Evolutionary conservation across 257 asterid species (phyloP).

Genomic region (Fraxinus pennsylvanica): DNA sequence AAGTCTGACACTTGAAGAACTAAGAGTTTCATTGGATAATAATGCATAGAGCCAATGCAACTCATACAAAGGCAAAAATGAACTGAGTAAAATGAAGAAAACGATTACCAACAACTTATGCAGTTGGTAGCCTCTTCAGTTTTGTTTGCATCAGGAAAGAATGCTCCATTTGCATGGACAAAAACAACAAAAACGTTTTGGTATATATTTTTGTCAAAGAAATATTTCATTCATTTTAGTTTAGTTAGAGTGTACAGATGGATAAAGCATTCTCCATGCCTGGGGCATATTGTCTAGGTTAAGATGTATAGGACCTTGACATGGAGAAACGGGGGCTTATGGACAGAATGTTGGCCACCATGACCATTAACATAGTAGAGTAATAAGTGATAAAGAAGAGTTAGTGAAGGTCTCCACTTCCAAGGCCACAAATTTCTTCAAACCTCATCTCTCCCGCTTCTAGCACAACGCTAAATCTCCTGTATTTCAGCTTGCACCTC

Average conservation of each 20-base stretch:
- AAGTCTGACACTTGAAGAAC: too few species aligned
- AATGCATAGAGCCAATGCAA: too few species aligned
- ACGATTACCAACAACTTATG: too few species aligned
- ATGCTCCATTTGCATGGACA: too few species aligned
- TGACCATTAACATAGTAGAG: neutral
- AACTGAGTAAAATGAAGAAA: too few species aligned
- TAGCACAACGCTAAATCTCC: neutral
- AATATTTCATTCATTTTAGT: too few species aligned
- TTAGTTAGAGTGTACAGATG: neutral
- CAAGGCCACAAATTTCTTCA: neutral
- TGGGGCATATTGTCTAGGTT: neutral
- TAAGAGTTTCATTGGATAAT: too few species aligned
- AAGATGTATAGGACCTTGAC: neutral
- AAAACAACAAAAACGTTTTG: too few species aligned
- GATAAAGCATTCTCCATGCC: neutral
- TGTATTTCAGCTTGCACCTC: neutral
- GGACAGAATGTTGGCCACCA: neutral
- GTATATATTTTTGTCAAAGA: too few species aligned
- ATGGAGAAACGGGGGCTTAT: neutral
- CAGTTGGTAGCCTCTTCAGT: too few species aligned
- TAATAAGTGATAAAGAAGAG: neutral
- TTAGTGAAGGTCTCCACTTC: neutral
- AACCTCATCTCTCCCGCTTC: neutral
- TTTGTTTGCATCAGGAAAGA: too few species aligned
- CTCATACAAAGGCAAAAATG: too few species aligned